Percentiles rank a stretch among this genome's conserved stretches.
phyloP scores from a whole-genome alignment of 371 early-diverging fungal species.

The Coemansia sp. region DNA sequence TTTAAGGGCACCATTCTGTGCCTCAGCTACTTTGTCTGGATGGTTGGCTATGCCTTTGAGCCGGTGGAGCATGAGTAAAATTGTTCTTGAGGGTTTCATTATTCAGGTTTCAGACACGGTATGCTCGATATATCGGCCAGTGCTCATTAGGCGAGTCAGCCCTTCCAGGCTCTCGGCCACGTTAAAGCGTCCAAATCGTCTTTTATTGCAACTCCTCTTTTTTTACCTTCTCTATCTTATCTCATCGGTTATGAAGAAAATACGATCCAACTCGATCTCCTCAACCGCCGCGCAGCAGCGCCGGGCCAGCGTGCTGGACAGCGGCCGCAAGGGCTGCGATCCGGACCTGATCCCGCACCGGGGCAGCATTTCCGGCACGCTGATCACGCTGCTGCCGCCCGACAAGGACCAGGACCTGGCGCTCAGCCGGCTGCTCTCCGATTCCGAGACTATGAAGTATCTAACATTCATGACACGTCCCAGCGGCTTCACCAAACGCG shows the following conservation, averaged over 20 bases:
- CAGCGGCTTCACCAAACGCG: conserved; percentile 19
- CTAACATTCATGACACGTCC: conserved; percentile 43
- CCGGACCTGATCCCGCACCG: conserved; percentile 25
- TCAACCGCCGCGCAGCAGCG: background rate
- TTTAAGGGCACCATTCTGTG: conserved; percentile 93
- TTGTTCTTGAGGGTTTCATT: no score
- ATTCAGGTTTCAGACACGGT: no score
- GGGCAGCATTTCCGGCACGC: conserved; percentile 4
- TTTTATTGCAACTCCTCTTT: background rate
- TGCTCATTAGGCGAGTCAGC: no score
- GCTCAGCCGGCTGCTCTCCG: conserved; percentile 33
- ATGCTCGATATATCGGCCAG: no score
- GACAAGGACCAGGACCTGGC: conserved; percentile 38
- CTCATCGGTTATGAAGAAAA: background rate
- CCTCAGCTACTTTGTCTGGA: conserved; percentile 77
- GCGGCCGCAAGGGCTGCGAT: conserved; percentile 9
- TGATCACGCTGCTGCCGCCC: conserved; percentile 38
- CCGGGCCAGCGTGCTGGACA: background rate
- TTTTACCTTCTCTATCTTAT: background rate
- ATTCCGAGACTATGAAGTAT: conserved; percentile 36
- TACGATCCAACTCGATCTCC: background rate
- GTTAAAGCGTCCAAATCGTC: no score
- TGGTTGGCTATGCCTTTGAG: conserved; percentile 77
- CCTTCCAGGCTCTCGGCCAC: no score
- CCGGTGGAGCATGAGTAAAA: no score